phyloP scores from a whole-genome alignment of 495 filamentous ascomycete species.

The Hypoxylon subgilvum region DNA sequence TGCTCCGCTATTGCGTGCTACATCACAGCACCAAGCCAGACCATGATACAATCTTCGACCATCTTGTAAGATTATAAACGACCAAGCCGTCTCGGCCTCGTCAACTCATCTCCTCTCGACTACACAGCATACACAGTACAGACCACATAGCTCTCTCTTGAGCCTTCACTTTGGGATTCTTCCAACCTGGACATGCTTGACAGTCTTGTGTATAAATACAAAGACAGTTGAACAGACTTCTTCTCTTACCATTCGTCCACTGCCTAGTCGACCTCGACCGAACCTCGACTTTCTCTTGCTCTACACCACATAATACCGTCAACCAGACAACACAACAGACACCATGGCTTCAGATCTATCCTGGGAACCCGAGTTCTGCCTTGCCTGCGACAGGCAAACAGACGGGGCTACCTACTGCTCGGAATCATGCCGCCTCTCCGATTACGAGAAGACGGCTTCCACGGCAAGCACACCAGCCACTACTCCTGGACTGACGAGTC shows the following conservation, averaged over 20 bases:
- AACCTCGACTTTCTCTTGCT: slow-evolving; percentile 2
- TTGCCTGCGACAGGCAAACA: slow-evolving; percentile 90
- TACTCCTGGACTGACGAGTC: slow-evolving; percentile 56
- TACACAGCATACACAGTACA: background rate
- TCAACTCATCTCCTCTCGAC: slow-evolving; percentile 14
- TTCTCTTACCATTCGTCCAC: slow-evolving; percentile 6
- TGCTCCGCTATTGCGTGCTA: slow-evolving; percentile 39
- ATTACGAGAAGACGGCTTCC: slow-evolving; percentile 74
- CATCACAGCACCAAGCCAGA: slow-evolving; percentile 31
- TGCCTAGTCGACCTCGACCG: slow-evolving; percentile 14
- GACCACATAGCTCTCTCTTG: slow-evolving; percentile 15
- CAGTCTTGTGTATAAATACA: slow-evolving; percentile 26
- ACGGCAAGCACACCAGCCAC: slow-evolving; percentile 60
- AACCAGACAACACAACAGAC: slow-evolving; percentile 26
- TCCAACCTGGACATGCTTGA: slow-evolving; percentile 12
- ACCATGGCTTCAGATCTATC: slow-evolving; percentile 69
- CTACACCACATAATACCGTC: slow-evolving; percentile 11
- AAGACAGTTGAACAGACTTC: slow-evolving; percentile 8
- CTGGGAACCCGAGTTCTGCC: slow-evolving; percentile 93
- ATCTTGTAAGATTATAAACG: slow-evolving; percentile 31
- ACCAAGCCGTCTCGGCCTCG: slow-evolving; percentile 14
- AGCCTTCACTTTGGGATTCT: slow-evolving; percentile 9
- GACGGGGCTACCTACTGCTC: slow-evolving; percentile 86
- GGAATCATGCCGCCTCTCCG: slow-evolving; percentile 86
- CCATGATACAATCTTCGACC: slow-evolving; percentile 37